Evolutionary conservation across 352 stramenopile species (phyloP), one percentile per base, ranked within the genome.

Genomic region (Globisporangium carolinianum): DNA sequence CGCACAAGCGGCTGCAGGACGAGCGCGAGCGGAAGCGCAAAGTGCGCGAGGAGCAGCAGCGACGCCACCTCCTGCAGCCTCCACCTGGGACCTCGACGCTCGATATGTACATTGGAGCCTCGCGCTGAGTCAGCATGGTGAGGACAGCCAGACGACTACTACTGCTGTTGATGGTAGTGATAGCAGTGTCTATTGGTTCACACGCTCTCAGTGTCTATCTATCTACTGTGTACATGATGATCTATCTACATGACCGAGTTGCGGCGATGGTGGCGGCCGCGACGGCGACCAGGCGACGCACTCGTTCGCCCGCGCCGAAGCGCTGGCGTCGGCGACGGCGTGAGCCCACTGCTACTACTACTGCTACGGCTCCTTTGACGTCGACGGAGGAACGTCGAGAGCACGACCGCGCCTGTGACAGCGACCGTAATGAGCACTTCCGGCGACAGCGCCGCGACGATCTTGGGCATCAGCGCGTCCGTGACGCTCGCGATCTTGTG

Each of bases 401-500:
- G 60, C 32, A 80, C 38, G 11, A 91, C 87, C 14, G 76, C 78
- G 6, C 76, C 51, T 1, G 75, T 66, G 49, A 91, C 71, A 0
- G 61, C 59, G 4, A 87, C 57, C 0, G 77, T 76, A 38, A 86
- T 70, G 15, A 91, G 67, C 35, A 76, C 75, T 47, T 85, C 74
- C 2, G 81, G 81, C 39, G 79, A 79, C 10, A 85, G 64, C 36
- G 84, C 66, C 0, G 65, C 69, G 3, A 61, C 56, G 7, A 88
- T 60, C 49, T 73, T 80, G 0, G 72, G 66, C 6, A 88, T 9
- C n/a, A 92, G 55, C 35, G 91, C 79, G 51, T 90, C 77, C 7
- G 81, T 86, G 5, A 87, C 55, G 43, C 79, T 84, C 9, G 81
- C 69, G 57, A 95, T 86, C 35, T 87, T 82, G 57, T 93, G 80